These are phyloP conservation scores for Decorospora gaudefroyi DNA, from an alignment of 2,329 filamentous ascomycete genomes.

Conservation along the genomic window DNA sequence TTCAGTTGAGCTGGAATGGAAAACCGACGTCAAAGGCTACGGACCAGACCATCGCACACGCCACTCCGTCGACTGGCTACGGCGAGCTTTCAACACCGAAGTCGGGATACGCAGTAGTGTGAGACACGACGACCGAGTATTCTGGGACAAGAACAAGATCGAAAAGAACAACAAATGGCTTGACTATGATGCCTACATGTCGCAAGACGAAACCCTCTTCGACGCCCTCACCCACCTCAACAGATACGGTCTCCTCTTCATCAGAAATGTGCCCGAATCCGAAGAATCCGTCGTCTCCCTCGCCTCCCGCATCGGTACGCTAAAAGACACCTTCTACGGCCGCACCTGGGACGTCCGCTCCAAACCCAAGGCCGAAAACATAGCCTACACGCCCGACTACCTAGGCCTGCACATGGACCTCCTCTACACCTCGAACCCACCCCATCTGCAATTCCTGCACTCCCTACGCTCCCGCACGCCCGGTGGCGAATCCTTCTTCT, in stretches of 20 bases:
- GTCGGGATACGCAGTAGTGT: slow-evolving; percentile 37
- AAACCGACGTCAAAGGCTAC: slow-evolving; percentile 57
- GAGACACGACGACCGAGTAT: slow-evolving; percentile 48
- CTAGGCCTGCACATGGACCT: slow-evolving; percentile 93
- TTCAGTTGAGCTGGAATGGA: slow-evolving; percentile 64
- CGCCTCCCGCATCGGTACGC: slow-evolving; percentile 71
- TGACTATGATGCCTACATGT: slow-evolving; percentile 73
- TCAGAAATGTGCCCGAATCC: slow-evolving; percentile 72
- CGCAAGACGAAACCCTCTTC: slow-evolving; percentile 61
- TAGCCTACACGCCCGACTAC: slow-evolving; percentile 80
- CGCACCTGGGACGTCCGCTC: slow-evolving; percentile 86
- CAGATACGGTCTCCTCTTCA: slow-evolving; percentile 73
- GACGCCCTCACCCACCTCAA: slow-evolving; percentile 66
- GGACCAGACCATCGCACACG: slow-evolving; percentile 49
- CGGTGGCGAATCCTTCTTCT: slow-evolving; percentile 86
- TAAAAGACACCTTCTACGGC: slow-evolving; percentile 91
- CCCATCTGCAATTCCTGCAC: slow-evolving; percentile 84
- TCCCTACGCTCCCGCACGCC: slow-evolving; percentile 78
- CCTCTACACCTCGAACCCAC: slow-evolving; percentile 79
- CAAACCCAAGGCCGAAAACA: slow-evolving; percentile 82
- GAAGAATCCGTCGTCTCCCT: slow-evolving; percentile 69
- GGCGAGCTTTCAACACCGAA: slow-evolving; percentile 39
- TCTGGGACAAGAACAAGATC: slow-evolving; percentile 56
- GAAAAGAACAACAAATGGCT: slow-evolving; percentile 60
- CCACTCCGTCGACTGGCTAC: slow-evolving; percentile 44